Base-by-base conservation (phyloP, 176 grass and related monocot species). In the Rhynchospora tenuis region DNA sequence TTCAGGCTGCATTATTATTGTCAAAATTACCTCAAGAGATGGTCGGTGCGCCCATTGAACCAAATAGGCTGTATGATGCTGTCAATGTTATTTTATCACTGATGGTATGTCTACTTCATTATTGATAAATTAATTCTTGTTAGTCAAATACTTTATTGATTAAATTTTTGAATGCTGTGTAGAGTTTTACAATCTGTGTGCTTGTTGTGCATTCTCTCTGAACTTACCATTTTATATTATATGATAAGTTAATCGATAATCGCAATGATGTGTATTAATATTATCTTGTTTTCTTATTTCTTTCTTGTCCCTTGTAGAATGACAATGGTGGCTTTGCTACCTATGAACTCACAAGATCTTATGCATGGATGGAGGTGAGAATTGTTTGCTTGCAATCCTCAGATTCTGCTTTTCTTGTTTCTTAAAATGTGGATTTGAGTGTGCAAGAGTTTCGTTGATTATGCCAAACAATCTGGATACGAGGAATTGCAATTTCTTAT, bases 261-360 rank as follows among this genome's bases (percentile, higher is more conserved):
- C 10, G 13, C 13, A 31, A 13, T 29, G 54, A 42, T 27, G 28
- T 16, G 15, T 42, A 43, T 68, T 8, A 43, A 38, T 13, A 9
- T 9, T 19, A 28, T 16, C 24, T 80, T 55, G 42, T 50, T 74
- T 89, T 72, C 74, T 87, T 72, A 43, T 51, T 64, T 80, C 79
- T 11, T 11, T 86, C 26, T 73, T 64, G 46, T 63, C 58, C 73
- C 85, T 45, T 56, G 28, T 88, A 98, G 95, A 98, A 98, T 88
- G 78, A 86, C 19, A 87, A 98, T 87, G 95, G 95, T 56, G 95
- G 95, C 56, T 93, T 94, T 69, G 95, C 92, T 22, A 87, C 95
- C 75, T 98, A 93, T 86, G 95, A 98, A 85, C 90, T 98, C 57
- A 91, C 92, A 64, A 89, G 95, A 64, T 94, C 95, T 83, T 98